Evolutionary conservation across 2,329 filamentous ascomycete genomes (phyloP), one percentile per base, ranked within the genome.

Genomic region (Alternaria hordeiaustralica): DNA sequence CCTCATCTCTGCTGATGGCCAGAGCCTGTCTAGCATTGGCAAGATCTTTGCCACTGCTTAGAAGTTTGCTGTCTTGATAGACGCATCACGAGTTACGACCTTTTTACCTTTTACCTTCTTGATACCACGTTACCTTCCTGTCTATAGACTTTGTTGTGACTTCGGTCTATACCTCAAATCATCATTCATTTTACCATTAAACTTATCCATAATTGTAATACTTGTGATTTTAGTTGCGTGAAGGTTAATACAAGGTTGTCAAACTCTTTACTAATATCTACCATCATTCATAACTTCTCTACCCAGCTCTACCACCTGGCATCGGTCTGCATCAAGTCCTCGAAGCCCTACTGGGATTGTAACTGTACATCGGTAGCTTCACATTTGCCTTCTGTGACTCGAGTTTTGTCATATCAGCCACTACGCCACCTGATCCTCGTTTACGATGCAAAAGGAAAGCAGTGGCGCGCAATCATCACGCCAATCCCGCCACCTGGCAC

Each of bases 31-130:
- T n/a, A 62, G 63, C 6, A 62, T 70, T 13, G 75, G 75, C 11
- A 49, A 64, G 28, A 63, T 64, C 11, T 73, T 69, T 51, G 65
- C 65, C 44, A 51, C 55, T 23, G 50, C 41, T 25, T 66, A 61
- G 56, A 25, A 13, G 41, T 10, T 20, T 25, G 49, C 20, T 46
- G 49, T 64, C 45, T 54, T 21, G 44, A 25, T 36, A 60, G 41
- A 43, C 26, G 25, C 47, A n/a, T 56, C 30, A 61, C 28, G 58
- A 60, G 57, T 59, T 47, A 66, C 49, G 67, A 63, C 49, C 43
- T 50, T 46, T 60, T 51, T 15, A 72, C 79, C 26, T 82, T 84
- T 46, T 74, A 73, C 9, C 71, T 84, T 2, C 81, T 82, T 3
- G 51, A 67, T 67, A 71, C 62, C 67, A 63, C 55, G 26, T 84